These are phyloP conservation scores for Sporormia fimetaria DNA, from an alignment of 495 filamentous ascomycete genomes.

Conservation along the genomic window DNA sequence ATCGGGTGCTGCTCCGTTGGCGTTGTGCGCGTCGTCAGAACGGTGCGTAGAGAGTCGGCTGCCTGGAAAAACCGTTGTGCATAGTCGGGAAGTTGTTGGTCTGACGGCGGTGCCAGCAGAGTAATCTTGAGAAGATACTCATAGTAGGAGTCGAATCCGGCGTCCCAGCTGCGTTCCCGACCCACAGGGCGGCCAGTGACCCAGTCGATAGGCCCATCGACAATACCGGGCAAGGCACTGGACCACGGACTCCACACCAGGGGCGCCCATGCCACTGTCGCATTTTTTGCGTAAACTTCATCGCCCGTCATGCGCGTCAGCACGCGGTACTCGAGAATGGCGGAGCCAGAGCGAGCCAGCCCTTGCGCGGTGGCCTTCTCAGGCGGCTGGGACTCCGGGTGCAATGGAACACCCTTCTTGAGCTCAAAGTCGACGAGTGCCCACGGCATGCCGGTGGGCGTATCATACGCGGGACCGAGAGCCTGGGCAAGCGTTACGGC, in stretches of 20 bases:
- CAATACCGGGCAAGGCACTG: slow-evolving; percentile 18
- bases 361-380: slow-evolving; percentile 20
- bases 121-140: slow-evolving; percentile 28
- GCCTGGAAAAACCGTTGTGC: slow-evolving; percentile 18
- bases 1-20: slow-evolving; percentile 16
- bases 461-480: slow-evolving; percentile 28
- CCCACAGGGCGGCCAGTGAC: slow-evolving; percentile 21
- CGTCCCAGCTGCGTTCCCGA: slow-evolving; percentile 23
- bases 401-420: slow-evolving; percentile 8
- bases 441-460: slow-evolving; percentile 29
- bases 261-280: slow-evolving; percentile 28
- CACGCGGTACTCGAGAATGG: slow-evolving; percentile 25
- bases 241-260: slow-evolving; percentile 28
- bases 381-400: no score
- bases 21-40: slow-evolving; percentile 22
- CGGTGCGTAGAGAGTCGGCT: slow-evolving; percentile 19
- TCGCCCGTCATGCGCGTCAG: slow-evolving; percentile 27
- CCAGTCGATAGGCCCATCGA: slow-evolving; percentile 27
- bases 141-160: slow-evolving; percentile 27
- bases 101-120: slow-evolving; percentile 21
- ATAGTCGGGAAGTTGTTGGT: slow-evolving; percentile 20
- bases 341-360: slow-evolving; percentile 26
- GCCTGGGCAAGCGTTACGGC: slow-evolving; percentile 26
- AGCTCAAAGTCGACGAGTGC: slow-evolving; percentile 28
- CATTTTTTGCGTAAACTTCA: slow-evolving; percentile 19